Base-by-base conservation (phyloP, 306 rosid species). In the Castanopsis chinensis region DNA sequence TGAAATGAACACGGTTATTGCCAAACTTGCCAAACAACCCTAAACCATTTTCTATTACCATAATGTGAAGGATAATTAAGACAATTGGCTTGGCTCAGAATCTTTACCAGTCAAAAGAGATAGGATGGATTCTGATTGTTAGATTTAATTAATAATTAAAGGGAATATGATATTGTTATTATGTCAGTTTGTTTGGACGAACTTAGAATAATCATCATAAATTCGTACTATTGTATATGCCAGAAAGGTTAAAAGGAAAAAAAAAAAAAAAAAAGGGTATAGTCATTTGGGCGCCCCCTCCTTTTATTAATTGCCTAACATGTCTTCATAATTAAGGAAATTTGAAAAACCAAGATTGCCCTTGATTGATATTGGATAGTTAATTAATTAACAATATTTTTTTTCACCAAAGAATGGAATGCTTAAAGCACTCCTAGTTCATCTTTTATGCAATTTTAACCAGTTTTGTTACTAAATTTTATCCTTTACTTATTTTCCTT, bases 21-120 rank as follows among this genome's bases (percentile, higher is more conserved):
- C 71, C 53, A 83, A 59, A 60, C 73, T 69, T 52, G 76, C 79
- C 69, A 77, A 83, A 81, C 77, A 37, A 19, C 13, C 17, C 35
- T 21, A 32, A 17, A 19, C 18, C 7, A 18, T 5, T 81, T 78
- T 54, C 75, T 59, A 73, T 78, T 69, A 30, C 76, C 32, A 75
- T 10, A 82, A 56, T 69, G 64, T 28, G 73, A 30, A 71, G 72
- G 84, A 84, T 83, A 81, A 76, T 52, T 51, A 84, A 80, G 86
- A 68, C 79, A 86, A 82, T 76, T 76, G 75, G 83, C 45, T 60
- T 64, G 81, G 81, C 81, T 79, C 88, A 83, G 94, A 91, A 91
- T 93, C 94, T 91, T 91, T 87, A 78, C 89, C 78, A 35, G 93
- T 86, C 91, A 91, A 91, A 88, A 85, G 87, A 81, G 79, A 73